Evolutionary conservation across 305 asterid genomes (phyloP), one percentile per base, ranked within the genome.

Genomic region (Fraxinus ornus): DNA sequence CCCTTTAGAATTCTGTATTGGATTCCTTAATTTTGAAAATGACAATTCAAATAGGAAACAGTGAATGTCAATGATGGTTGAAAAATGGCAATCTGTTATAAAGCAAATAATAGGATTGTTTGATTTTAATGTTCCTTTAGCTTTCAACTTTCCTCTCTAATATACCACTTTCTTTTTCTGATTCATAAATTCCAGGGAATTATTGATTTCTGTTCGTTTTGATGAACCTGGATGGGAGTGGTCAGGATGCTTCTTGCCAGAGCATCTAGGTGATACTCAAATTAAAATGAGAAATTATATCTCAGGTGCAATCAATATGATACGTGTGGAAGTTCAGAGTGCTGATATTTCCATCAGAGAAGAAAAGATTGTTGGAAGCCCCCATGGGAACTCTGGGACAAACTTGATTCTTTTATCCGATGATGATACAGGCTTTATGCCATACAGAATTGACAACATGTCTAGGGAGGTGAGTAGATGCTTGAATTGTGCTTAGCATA

Each of bases 171-270:
- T 78, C 26, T 66, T 75, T 57, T 57, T 75, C 66, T 76, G 73
- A 76, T 77, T 84, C 79, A 13, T 73, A 77, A 13, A 82, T 57
- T 86, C 86, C 92, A 96, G 99, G 92, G 99, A 94, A 41, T 86
- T 94, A 73, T 87, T 93, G 83, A 91, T 96, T 81, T 92, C 97
- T 32, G 86, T 94, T 80, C 93, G 95, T 74, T 91, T 96, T 83
- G 93, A 90, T 78, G 99, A 90, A 84, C 97, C 98, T 80, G 98
- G 99, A 83, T 94, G 97, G 95, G 98, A 96, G 90, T 96, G 98
- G 98, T 96, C 99, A 37, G 99, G 99, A 52, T 91, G 97, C 88
- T 96, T 96, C 91, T 91, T 90, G 75, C 97, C 98, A 22, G 97
- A 96, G 89, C 95, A 91, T 83, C 90, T 96, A 76, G 99, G 99